Evolutionary conservation across 768 basidiomycete genomes (phyloP).

Genomic region (Tylopilus vinaceipallidus): DNA sequence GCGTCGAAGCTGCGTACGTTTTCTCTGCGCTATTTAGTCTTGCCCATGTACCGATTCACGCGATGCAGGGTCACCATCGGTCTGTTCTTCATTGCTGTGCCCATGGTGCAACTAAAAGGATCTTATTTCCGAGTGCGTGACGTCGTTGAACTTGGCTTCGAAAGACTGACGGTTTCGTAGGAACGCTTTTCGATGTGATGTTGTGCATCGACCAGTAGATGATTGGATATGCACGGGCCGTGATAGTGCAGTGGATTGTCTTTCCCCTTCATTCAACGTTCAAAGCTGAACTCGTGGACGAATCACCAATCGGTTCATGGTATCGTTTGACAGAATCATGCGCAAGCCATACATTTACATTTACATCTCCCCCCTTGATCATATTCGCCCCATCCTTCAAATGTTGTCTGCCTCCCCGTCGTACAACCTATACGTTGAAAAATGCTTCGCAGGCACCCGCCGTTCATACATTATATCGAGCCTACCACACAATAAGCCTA

Average conservation of each 20-base stretch:
- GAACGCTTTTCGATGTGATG: slow-evolving; percentile 20
- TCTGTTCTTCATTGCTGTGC: slow-evolving; percentile 37
- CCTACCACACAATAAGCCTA: neutral
- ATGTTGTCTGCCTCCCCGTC: neutral
- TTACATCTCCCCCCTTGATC: no score
- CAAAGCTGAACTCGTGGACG: no score
- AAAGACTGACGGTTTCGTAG: slow-evolving; percentile 5
- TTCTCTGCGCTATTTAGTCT: neutral
- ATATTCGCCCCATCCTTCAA: neutral
- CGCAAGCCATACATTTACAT: no score
- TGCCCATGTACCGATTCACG: neutral
- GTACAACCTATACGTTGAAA: slow-evolving; percentile 19
- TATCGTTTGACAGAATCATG: no score
- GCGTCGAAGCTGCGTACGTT: slow-evolving; percentile 39
- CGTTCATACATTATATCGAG: slow-evolving; percentile 34
- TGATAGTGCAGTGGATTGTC: no score
- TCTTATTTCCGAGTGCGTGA: slow-evolving; percentile 33
- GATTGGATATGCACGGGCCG: no score
- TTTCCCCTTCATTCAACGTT: no score
- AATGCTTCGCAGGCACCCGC: slow-evolving; percentile 29
- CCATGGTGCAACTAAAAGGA: slow-evolving; percentile 36
- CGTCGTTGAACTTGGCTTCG: neutral
- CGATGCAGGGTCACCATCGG: slow-evolving; percentile 29
- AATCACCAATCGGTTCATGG: no score
- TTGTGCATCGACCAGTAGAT: no score